These are phyloP conservation scores for Alloascoidea africana DNA, from an alignment of 805 yeast species.

Conservation along the genomic window DNA sequence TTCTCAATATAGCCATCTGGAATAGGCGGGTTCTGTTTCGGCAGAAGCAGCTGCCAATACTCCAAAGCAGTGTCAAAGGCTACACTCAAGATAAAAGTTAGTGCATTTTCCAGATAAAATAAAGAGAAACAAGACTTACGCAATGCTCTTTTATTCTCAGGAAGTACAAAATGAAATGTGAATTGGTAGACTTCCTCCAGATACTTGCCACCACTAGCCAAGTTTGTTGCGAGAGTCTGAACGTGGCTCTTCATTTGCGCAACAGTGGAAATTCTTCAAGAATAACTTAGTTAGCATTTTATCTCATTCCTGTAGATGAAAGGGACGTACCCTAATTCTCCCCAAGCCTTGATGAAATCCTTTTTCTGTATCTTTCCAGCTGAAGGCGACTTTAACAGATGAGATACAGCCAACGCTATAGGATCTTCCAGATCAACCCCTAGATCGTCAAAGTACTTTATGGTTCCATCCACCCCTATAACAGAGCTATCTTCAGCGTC, in stretches of 20 bases:
- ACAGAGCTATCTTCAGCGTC: slow-evolving; percentile 14
- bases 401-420: slow-evolving; percentile 54
- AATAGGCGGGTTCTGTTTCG: slow-evolving; percentile 17
- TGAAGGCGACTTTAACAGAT: slow-evolving; percentile 47
- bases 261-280: slow-evolving; percentile 12
- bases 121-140: slow-evolving; percentile 9
- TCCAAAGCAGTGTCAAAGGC: slow-evolving; percentile 47
- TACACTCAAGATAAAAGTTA: slow-evolving; percentile 2
- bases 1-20: no score
- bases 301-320: neutral
- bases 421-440: slow-evolving; percentile 64
- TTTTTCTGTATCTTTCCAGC: slow-evolving; percentile 43
- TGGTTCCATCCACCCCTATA: slow-evolving; percentile 71
- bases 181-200: slow-evolving; percentile 52
- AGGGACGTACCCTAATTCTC: neutral
- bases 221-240: slow-evolving; percentile 16
- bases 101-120: slow-evolving; percentile 1
- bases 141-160: slow-evolving; percentile 40
- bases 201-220: slow-evolving; percentile 22
- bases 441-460: slow-evolving; percentile 50
- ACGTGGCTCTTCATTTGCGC: slow-evolving; percentile 31
- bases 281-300: neutral
- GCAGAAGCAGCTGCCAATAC: slow-evolving; percentile 64
- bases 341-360: slow-evolving; percentile 47
- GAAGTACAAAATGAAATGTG: slow-evolving; percentile 53